Conservation (phyloP, 2,329 filamentous ascomycete species). For the Microthyrium microscopicum region DNA sequence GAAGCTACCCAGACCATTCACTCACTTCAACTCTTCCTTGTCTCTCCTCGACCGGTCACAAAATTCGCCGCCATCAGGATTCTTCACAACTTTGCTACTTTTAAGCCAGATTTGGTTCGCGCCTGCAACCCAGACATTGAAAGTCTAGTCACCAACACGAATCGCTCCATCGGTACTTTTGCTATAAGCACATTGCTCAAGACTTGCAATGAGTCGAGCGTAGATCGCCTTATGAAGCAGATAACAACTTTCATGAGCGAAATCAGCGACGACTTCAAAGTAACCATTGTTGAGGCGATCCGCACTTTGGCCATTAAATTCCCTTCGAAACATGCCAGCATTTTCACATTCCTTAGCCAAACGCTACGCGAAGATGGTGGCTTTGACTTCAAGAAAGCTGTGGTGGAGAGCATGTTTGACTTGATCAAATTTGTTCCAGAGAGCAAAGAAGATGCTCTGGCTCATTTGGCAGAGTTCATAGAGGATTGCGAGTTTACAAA, state of each 20-base stretch:
- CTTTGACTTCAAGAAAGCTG: slow-evolving; percentile 94
- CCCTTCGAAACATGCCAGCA: slow-evolving; percentile 91
- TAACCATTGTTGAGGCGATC: slow-evolving; percentile 98
- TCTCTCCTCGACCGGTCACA: slow-evolving; percentile 83
- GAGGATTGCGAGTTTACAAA: slow-evolving; percentile 99
- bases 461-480: slow-evolving; percentile 96
- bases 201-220: slow-evolving; percentile 93
- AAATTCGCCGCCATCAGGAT: slow-evolving; percentile 96
- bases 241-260: slow-evolving; percentile 97
- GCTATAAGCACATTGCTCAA: slow-evolving; percentile 96
- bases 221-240: slow-evolving; percentile 96
- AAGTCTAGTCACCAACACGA: slow-evolving; percentile 87
- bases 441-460: slow-evolving; percentile 58
- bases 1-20: slow-evolving; percentile 89
- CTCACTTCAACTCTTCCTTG: slow-evolving; percentile 90
- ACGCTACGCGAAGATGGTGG: slow-evolving; percentile 92
- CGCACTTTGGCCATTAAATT: slow-evolving; percentile 94
- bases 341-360: slow-evolving; percentile 94
- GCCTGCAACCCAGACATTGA: slow-evolving; percentile 96
- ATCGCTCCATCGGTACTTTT: slow-evolving; percentile 94
- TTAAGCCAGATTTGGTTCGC: slow-evolving; percentile 85
- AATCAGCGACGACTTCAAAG: slow-evolving; percentile 95
- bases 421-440: slow-evolving; percentile 98
- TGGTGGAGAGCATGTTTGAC: slow-evolving; percentile 98
- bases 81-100: slow-evolving; percentile 87